Evolutionary conservation across 345 rosid species (phyloP).

Genomic region (Camelina laxa): DNA sequence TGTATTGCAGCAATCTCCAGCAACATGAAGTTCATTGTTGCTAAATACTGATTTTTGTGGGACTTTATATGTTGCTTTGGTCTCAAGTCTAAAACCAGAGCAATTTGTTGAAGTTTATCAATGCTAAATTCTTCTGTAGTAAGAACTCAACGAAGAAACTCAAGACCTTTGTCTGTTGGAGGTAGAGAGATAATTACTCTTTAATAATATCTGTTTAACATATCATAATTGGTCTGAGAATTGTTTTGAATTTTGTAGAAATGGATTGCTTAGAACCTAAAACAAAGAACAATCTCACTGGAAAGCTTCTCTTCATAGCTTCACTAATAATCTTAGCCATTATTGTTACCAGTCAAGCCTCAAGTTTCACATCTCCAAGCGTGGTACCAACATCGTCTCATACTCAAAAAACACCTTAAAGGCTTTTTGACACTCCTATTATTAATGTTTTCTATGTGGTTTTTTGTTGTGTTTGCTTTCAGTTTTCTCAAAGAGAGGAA

Average conservation of each 20-base stretch:
- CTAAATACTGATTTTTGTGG: slow-evolving; percentile 24
- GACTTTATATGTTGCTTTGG: neutral
- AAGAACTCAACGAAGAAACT: slow-evolving; percentile 70
- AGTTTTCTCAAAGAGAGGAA: slow-evolving; percentile 73
- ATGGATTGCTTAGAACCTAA: slow-evolving; percentile 85
- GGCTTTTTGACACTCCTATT: neutral
- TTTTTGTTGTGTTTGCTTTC: slow-evolving; percentile 4
- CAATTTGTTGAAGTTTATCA: slow-evolving; percentile 36
- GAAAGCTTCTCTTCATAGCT: slow-evolving; percentile 80
- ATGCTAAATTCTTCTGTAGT: slow-evolving; percentile 72
- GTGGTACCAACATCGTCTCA: slow-evolving; percentile 47
- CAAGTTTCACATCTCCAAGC: slow-evolving; percentile 70
- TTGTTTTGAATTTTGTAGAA: slow-evolving; percentile 45
- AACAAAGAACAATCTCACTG: slow-evolving; percentile 65
- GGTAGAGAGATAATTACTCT: slow-evolving; percentile 47
- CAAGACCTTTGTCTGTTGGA: slow-evolving; percentile 57
- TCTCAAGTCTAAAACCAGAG: slow-evolving; percentile 12
- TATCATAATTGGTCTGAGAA: neutral
- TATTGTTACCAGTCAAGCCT: slow-evolving; percentile 80
- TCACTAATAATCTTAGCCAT: slow-evolving; percentile 72
- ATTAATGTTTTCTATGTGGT: neutral
- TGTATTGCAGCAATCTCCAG: slow-evolving; percentile 29
- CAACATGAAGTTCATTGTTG: slow-evolving; percentile 26
- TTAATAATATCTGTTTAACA: neutral
- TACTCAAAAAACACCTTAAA: neutral